These are phyloP conservation scores for Chlamydomonas schloesseri DNA, from an alignment of 139 green algal species.

Conservation along the genomic window DNA sequence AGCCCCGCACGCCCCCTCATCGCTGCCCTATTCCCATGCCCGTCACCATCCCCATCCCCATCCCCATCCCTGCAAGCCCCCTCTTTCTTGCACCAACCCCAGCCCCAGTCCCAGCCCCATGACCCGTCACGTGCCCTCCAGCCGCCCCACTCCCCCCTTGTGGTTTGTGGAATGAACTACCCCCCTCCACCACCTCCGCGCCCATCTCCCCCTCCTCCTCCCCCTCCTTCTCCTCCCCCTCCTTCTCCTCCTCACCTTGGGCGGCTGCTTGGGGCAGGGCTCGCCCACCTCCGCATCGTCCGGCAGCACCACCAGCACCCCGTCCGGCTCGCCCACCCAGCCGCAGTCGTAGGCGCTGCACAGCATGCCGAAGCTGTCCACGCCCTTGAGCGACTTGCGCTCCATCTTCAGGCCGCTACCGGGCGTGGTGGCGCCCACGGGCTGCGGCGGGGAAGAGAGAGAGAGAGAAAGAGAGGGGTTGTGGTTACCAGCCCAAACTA, in stretches of 20 bases:
- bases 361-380: constrained; percentile 87
- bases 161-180: too few relatives aligned
- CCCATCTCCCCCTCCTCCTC: background rate
- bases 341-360: constrained; percentile 85
- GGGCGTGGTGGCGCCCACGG: constrained; percentile 71
- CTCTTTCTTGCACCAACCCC: too few relatives aligned
- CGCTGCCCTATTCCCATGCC: too few relatives aligned
- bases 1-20: too few relatives aligned
- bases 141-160: too few relatives aligned
- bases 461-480: background rate
- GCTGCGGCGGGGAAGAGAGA: constrained; percentile 55
- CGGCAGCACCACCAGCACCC: constrained; percentile 73
- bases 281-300: constrained; percentile 63
- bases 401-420: constrained; percentile 71
- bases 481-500: too few relatives aligned
- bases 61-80: too few relatives aligned
- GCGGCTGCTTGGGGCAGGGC: constrained; percentile 56
- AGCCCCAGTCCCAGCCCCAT: too few relatives aligned
- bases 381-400: constrained; percentile 72
- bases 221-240: background rate
- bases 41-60: too few relatives aligned
- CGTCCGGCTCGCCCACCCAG: constrained; percentile 71
- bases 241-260: constrained; percentile 48
- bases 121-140: too few relatives aligned
- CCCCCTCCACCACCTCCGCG: constrained; percentile 42